These are phyloP conservation scores for Hordeum vulgare DNA, from an alignment of 176 grass and related monocot genomes.

Conservation along the genomic window MorexV3_pseudomolecules_assembly NC_058518.1:501067441-501067940, in stretches of 20 bases:
- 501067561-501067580: not conserved
- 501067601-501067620: slow-evolving; percentile 28
- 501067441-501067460: slow-evolving; percentile 2
- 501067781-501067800: not conserved
- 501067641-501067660: not conserved
- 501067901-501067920: too few relatives aligned
- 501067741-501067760: slow-evolving; percentile 16
- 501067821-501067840: not conserved
- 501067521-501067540: not conserved
- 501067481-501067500: not conserved
- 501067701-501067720: not conserved
- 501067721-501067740: slow-evolving; percentile 22
- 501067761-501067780: slow-evolving; percentile 22
- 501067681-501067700: not conserved
- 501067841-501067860: not conserved
- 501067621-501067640: not conserved
- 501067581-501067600: not conserved
- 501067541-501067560: not conserved
- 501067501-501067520: not conserved
- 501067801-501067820: not conserved
- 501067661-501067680: not conserved
- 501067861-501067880: not conserved
- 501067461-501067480: slow-evolving; percentile 20
- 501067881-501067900: not conserved
- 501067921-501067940: too few relatives aligned